phyloP scores from a whole-genome alignment of 306 rosid species.

The Comarum palustre region DNA sequence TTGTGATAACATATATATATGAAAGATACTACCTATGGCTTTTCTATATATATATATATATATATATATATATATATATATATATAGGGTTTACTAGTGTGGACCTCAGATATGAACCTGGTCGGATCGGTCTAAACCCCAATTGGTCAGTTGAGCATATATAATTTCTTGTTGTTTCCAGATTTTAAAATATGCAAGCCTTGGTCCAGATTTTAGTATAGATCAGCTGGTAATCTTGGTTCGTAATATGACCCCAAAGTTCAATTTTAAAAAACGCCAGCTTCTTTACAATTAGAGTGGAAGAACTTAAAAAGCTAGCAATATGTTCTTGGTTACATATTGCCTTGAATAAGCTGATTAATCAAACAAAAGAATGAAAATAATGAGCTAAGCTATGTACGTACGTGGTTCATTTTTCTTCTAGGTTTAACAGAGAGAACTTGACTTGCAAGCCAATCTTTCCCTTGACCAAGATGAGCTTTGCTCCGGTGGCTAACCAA shows the following conservation, averaged over 20 bases:
- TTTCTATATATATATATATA: not conserved
- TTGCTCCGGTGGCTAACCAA: constrained; percentile 88
- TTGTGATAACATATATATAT: not conserved
- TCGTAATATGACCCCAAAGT: not conserved
- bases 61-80: not conserved
- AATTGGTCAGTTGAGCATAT: not conserved
- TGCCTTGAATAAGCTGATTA: not conserved
- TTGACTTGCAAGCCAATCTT: constrained; percentile 69
- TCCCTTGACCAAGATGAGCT: constrained; percentile 66
- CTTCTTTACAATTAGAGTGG: not conserved
- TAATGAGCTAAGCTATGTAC: not conserved
- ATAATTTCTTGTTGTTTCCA: not conserved
- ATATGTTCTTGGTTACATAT: constrained; percentile 2
- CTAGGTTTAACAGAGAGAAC: constrained; percentile 60
- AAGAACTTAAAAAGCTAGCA: not conserved
- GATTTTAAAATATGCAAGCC: not conserved
- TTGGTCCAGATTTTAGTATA: not conserved
- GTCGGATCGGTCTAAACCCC: not conserved
- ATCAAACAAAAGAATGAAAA: not conserved
- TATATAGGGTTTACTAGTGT: not conserved
- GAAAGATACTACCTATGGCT: not conserved
- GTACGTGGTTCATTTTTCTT: not conserved
- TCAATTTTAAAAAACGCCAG: not conserved
- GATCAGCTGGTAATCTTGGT: not conserved
- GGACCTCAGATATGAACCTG: not conserved